Base-by-base conservation (phyloP, 768 basidiomycete genomes). In the Podaxis sp. region DNA sequence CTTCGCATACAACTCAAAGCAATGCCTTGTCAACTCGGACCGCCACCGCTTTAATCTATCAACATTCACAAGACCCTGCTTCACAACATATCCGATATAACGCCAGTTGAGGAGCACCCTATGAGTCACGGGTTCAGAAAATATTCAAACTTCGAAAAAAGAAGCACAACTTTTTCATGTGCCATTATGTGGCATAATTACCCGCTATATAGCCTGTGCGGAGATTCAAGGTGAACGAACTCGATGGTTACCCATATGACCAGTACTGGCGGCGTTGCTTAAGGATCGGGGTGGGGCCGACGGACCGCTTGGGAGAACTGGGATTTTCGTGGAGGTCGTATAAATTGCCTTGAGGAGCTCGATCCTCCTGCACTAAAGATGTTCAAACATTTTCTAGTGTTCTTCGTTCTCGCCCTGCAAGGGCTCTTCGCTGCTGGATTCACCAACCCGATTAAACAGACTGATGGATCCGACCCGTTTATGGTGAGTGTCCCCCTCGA, bases 381-480 rank as follows among this genome's bases (percentile, higher is more conserved):
- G 57, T 58, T 48, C 17, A 58, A 58, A 33, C 57, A 33, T 33
- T 49, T 58, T 28, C 5, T 49, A 1, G 41, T 36, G 28, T 24
- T 58, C 28, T 58, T 58, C 17, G 15, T 58, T 10, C 44, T 58
- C 24, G 28, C 46, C 44, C 57, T 58, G 6, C 57, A 58, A 36
- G 56, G 44, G 28, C 57, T 58, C 36, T 20, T 58, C n/a, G 57
- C 57, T 33, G 8, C 22, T 4, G 57, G 57, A 10, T 60, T 53
- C 11, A 53, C 59, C 24, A 66, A 68, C 51, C 67, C 63, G 2
- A 62, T 68, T 30, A 68, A 68, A 28, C n/a, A 37, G 15, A 50
- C 60, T 20, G 46, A 66, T 54, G 67, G 67, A 3, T 68, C 67
- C 20, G 67, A 66, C 49, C 67, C 67, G 26, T 68, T 68, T 36